A percentile compares a stretch with the other conserved stretches of the same genome.
Conservation (phyloP, 2,329 filamentous ascomycete genomes). For the Tolypocladium ophioglossoides region DNA sequence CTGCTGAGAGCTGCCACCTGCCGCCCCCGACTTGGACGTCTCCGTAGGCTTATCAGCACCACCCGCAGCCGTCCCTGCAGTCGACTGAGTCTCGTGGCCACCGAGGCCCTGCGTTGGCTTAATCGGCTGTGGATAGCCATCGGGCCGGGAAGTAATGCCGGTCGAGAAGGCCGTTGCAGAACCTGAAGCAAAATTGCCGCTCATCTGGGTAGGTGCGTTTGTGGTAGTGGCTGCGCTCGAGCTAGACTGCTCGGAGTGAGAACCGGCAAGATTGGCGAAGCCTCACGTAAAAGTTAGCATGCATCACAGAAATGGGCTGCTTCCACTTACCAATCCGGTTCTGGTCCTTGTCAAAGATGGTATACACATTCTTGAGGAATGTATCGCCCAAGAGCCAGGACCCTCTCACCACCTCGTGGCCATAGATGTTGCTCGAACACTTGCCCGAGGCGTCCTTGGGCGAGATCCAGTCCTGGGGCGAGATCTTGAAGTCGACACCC, state of each 20-base stretch:
- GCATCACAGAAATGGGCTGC: background rate
- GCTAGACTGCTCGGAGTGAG: background rate
- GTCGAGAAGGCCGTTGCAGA: slow-evolving; percentile 2
- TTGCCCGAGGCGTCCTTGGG: slow-evolving; percentile 29
- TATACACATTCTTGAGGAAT: slow-evolving; percentile 85
- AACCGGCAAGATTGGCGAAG: slow-evolving; percentile 6
- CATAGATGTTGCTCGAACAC: slow-evolving; percentile 66
- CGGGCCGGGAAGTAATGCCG: background rate
- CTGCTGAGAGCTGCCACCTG: background rate
- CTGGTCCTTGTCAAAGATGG: slow-evolving; percentile 69
- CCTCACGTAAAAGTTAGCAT: background rate
- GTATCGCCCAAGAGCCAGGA: slow-evolving; percentile 77
- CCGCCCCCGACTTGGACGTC: slow-evolving; percentile 4
- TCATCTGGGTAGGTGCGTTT: background rate
- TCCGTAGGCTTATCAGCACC: slow-evolving; percentile 3
- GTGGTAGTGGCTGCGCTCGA: background rate
- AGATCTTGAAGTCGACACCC: slow-evolving; percentile 54
- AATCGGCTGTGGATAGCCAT: background rate
- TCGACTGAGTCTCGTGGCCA: slow-evolving; percentile 9
- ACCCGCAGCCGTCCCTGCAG: background rate
- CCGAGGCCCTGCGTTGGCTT: slow-evolving; percentile 7
- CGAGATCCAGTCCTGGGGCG: slow-evolving; percentile 60
- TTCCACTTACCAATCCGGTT: slow-evolving; percentile 45
- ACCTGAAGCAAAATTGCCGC: background rate
- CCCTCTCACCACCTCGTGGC: slow-evolving; percentile 52